Base-by-base conservation (phyloP, 768 basidiomycete species). In the Gymnopilus dilepis region DNA sequence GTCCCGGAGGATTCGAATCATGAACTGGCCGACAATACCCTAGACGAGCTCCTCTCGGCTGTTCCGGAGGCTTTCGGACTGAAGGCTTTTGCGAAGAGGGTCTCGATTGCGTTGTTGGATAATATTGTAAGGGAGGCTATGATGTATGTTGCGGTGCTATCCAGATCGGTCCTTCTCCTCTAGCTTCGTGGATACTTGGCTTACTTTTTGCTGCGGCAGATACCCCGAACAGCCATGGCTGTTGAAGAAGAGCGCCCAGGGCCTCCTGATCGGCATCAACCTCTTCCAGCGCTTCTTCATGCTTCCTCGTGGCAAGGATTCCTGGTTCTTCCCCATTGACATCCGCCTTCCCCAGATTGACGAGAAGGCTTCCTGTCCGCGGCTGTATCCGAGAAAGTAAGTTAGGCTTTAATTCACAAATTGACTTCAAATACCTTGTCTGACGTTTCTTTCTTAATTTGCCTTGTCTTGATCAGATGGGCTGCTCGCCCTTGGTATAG, bases 401-500 rank as follows among this genome's bases (percentile, higher is more conserved):
- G 65, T 26, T 38, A 37, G 30, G 50, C 28, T 30, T n/a, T n/a
- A n/a, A n/a, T n/a, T n/a, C n/a, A n/a, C n/a, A n/a, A n/a, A n/a
- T n/a, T n/a, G n/a, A n/a, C n/a, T n/a, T n/a, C n/a, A n/a, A n/a
- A n/a, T n/a, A n/a, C n/a, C n/a, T n/a, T n/a, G n/a, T n/a, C n/a
- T 19, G 26, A 22, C 9, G 31, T 42, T 6, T 24, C 30, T n/a
- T 58, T 6, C 41, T 43, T 37, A 11, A 17, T 40, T 15, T 45
- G n/a, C 30, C 15, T 41, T 17, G 17, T 31, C 15, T 41, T 41
- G 9, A 41, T 15, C 58, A 78, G 78, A 63, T 80, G 60, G 55
- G 65, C 73, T 24, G 68, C 75, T 4, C 70, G 69, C 53, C 83
- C 83, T 21, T 84, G 83, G 82, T 85, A 85, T 63, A 80, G 77